These are phyloP conservation scores for Stemphylium vesicarium DNA, from an alignment of 2,329 filamentous ascomycete genomes.

Conservation along the genomic window DNA sequence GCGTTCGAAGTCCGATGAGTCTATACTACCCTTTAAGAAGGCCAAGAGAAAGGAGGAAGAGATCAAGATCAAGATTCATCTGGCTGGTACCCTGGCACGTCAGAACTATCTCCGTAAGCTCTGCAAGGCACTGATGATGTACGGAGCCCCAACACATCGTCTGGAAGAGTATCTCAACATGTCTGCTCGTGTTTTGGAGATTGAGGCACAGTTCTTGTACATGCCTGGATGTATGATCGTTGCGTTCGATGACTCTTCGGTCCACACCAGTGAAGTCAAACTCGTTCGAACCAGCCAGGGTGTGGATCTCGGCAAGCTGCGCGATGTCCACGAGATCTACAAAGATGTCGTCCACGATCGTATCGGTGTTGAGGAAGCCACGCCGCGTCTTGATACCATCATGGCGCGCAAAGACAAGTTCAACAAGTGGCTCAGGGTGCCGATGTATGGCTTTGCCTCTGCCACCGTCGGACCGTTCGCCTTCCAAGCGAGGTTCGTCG, in stretches of 20 bases:
- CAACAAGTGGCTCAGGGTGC: slow-evolving; percentile 57
- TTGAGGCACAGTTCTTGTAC: slow-evolving; percentile 88
- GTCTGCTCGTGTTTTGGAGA: slow-evolving; percentile 86
- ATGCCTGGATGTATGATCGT: slow-evolving; percentile 94
- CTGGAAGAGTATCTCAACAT: slow-evolving; percentile 91
- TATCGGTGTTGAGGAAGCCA: slow-evolving; percentile 75
- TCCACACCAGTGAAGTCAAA: slow-evolving; percentile 81
- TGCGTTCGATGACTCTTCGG: slow-evolving; percentile 77
- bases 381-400: slow-evolving; percentile 66
- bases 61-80: slow-evolving; percentile 65
- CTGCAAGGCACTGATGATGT: slow-evolving; percentile 86
- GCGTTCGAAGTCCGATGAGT: slow-evolving; percentile 45
- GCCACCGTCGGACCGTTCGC: slow-evolving; percentile 80
- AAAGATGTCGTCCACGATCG: slow-evolving; percentile 82
- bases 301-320: slow-evolving; percentile 74
- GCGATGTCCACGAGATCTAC: slow-evolving; percentile 78
- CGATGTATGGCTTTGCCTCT: slow-evolving; percentile 77
- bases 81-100: slow-evolving; percentile 73
- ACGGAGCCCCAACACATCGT: slow-evolving; percentile 88
- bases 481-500: slow-evolving; percentile 77
- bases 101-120: slow-evolving; percentile 85
- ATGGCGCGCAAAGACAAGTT: slow-evolving; percentile 64
- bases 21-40: slow-evolving; percentile 48
- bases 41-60: slow-evolving; percentile 55
- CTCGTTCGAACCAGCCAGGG: slow-evolving; percentile 72